phyloP scores from a whole-genome alignment of 495 filamentous ascomycete genomes.

The Penicillium fimorum region DNA sequence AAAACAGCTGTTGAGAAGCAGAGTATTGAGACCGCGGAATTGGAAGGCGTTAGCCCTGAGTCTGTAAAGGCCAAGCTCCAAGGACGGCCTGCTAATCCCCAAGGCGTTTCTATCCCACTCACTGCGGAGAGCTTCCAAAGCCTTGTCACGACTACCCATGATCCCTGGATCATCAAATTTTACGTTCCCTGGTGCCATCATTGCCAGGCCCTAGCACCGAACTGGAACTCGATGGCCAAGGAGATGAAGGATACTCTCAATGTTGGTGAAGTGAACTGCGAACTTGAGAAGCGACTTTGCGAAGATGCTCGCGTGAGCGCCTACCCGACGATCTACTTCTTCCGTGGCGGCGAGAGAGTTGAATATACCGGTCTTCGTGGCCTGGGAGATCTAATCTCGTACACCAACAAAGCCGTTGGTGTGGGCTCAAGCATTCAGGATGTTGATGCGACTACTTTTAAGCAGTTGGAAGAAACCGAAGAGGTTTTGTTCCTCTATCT shows the following conservation, averaged over 20 bases:
- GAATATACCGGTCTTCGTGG: conserved; percentile 94
- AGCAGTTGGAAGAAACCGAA: conserved; percentile 84
- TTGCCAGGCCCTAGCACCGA: conserved; percentile 87
- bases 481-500: conserved; percentile 97
- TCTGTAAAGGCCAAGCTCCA: conserved; percentile 39
- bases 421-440: conserved; percentile 74
- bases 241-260: conserved; percentile 86
- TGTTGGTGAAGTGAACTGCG: conserved; percentile 95
- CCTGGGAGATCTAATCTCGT: conserved; percentile 83
- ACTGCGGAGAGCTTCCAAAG: conserved; percentile 84
- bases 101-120: conserved; percentile 71
- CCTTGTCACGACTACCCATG: conserved; percentile 78
- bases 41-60: conserved; percentile 24
- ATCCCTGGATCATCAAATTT: conserved; percentile 98
- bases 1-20: conserved; percentile 27
- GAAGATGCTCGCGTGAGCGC: conserved; percentile 76
- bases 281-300: conserved; percentile 77
- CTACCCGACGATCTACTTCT: conserved; percentile 90
- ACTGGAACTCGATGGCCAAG: conserved; percentile 84
- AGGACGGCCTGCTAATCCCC: conserved; percentile 62
- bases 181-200: conserved; percentile 97
- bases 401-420: conserved; percentile 81
- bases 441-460: conserved; percentile 71
- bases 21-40: conserved; percentile 27
- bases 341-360: conserved; percentile 84